Evolutionary conservation across 2,329 filamentous ascomycete genomes (phyloP).

Genomic region (Colletotrichum orbiculare): DNA sequence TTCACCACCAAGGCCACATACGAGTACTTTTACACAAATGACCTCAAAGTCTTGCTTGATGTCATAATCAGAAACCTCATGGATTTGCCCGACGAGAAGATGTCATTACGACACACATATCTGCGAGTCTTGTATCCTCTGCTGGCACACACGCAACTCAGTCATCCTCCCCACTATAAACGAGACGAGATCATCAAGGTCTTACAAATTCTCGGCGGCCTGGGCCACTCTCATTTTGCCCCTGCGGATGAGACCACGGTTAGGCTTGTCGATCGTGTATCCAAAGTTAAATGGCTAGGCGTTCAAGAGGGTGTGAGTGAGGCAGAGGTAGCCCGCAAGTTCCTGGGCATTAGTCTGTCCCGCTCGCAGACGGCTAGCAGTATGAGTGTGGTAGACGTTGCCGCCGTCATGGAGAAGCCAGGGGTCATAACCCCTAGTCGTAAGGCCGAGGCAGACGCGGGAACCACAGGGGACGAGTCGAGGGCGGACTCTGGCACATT

Average conservation of each 20-base stretch:
- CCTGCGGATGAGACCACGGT: constrained; percentile 84
- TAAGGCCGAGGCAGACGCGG: constrained; percentile 49
- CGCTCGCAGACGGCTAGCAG: constrained; percentile 75
- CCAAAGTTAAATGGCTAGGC: constrained; percentile 76
- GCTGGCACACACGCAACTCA: constrained; percentile 90
- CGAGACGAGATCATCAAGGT: constrained; percentile 83
- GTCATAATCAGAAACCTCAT: constrained; percentile 98
- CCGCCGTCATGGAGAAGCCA: constrained; percentile 83
- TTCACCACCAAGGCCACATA: constrained; percentile 93
- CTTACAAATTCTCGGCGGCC: constrained; percentile 76
- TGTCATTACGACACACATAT: constrained; percentile 88
- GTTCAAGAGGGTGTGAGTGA: constrained; percentile 52
- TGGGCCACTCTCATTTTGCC: constrained; percentile 78
- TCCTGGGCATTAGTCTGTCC: constrained; percentile 78
- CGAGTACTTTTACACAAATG: constrained; percentile 99
- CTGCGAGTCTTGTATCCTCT: constrained; percentile 91
- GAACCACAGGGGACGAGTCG: constrained; percentile 42
- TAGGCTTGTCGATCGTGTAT: constrained; percentile 80
- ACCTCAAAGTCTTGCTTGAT: constrained; percentile 91
- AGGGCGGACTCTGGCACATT: constrained; percentile 35
- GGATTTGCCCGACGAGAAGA: constrained; percentile 87
- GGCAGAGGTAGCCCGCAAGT: constrained; percentile 64
- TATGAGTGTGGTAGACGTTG: constrained; percentile 81
- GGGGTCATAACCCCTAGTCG: constrained; percentile 84
- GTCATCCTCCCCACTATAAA: constrained; percentile 90